These are phyloP conservation scores for Gardenia jasminoides DNA, from an alignment of 257 asterid genomes.

Conservation along the genomic window DNA sequence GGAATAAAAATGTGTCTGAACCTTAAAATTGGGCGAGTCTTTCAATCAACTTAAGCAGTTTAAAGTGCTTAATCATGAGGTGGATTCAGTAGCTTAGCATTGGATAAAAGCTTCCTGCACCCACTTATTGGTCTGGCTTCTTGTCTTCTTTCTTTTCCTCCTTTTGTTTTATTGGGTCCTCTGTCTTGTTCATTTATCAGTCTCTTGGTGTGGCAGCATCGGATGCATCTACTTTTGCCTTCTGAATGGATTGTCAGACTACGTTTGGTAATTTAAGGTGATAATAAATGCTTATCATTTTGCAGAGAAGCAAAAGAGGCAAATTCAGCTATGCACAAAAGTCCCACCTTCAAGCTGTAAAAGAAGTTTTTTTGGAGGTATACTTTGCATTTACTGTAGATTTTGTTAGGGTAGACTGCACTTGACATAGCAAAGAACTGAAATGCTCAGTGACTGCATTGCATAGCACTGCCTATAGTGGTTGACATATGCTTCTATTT, in stretches of 20 bases:
- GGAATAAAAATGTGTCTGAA: not conserved
- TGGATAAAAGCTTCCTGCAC: not conserved
- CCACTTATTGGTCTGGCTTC: not conserved
- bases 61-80: not conserved
- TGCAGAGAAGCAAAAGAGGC: slow-evolving; percentile 76
- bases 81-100: not conserved
- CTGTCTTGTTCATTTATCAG: too few relatives aligned
- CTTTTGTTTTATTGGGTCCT: not conserved
- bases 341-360: slow-evolving; percentile 81
- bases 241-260: not conserved
- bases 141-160: not conserved
- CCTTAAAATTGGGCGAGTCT: not conserved
- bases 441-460: not conserved
- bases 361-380: slow-evolving; percentile 80
- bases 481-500: slow-evolving; percentile 10
- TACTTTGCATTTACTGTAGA: slow-evolving; percentile 19
- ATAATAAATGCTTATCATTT: slow-evolving; percentile 9
- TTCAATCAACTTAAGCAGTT: not conserved
- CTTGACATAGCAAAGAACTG: not conserved
- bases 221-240: not conserved
- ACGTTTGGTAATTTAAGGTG: slow-evolving; percentile 12
- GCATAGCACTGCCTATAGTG: slow-evolving; percentile 6
- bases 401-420: slow-evolving; percentile 4
- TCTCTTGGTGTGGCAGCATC: not conserved
- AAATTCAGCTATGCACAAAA: slow-evolving; percentile 71